phyloP scores from a whole-genome alignment of 2,329 filamentous ascomycete genomes.

The Aureobasidium sp. region DNA sequence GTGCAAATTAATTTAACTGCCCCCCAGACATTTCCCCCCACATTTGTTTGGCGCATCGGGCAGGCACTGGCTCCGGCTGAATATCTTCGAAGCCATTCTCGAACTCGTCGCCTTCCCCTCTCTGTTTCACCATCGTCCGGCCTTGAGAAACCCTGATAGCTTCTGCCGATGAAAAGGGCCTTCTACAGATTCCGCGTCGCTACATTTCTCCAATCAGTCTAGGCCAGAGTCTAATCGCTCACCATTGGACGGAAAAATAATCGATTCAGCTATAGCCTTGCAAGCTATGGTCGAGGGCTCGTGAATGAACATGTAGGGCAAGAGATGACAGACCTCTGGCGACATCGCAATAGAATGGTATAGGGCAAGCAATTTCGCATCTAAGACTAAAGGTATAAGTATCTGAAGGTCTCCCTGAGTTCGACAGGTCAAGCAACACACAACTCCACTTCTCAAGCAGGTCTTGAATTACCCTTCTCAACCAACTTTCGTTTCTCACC shows the following conservation, averaged over 20 bases:
- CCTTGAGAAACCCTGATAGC: neutral
- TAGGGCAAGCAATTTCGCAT: neutral
- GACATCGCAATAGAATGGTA: neutral
- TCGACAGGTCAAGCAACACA: neutral
- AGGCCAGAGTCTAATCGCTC: neutral
- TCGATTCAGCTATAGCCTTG: neutral
- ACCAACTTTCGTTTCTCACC: neutral
- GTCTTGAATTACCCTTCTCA: constrained; percentile 4
- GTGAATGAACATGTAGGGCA: neutral
- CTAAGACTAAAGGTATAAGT: constrained; percentile 1
- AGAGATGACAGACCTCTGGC: neutral
- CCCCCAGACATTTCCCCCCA: constrained; percentile 9
- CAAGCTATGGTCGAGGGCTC: neutral
- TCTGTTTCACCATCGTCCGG: constrained; percentile 13
- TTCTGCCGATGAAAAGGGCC: constrained; percentile 7
- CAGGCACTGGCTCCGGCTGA: neutral
- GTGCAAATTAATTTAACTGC: constrained; percentile 5
- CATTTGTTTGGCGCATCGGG: constrained; percentile 4
- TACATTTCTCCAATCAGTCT: constrained; percentile 5
- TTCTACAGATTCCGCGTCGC: neutral
- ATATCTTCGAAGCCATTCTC: neutral
- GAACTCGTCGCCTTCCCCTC: neutral
- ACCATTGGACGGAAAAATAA: constrained; percentile 12
- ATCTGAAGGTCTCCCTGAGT: neutral
- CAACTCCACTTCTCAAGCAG: constrained; percentile 2